Evolutionary conservation across 2,329 filamentous ascomycete genomes (phyloP).

Genomic region (Aquanectria penicillioides): DNA sequence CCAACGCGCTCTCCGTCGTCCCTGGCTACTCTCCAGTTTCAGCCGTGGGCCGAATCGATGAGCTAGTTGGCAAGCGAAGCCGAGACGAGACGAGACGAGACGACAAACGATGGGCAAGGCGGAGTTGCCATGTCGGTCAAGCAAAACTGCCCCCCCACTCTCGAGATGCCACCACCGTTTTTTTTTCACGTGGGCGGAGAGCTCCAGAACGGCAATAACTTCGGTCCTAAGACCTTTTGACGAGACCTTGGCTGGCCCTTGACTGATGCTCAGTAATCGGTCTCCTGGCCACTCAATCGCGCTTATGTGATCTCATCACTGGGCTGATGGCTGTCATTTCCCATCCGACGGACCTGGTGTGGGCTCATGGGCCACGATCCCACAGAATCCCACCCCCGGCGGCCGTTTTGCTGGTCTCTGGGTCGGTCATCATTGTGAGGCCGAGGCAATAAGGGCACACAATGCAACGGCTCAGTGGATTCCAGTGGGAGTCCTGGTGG

Average conservation of each 20-base stretch:
- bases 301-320: too few species aligned
- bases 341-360: not conserved
- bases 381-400: not conserved
- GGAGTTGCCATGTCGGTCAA: constrained; percentile 2
- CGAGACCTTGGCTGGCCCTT: too few species aligned
- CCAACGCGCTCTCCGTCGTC: too few species aligned
- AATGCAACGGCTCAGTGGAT: constrained; percentile 14
- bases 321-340: not conserved
- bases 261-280: too few species aligned
- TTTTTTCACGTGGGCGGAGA: not conserved
- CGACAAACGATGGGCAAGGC: too few species aligned
- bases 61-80: not conserved
- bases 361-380: not conserved
- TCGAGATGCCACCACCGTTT: not conserved
- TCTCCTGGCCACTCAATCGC: too few species aligned
- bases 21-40: not conserved
- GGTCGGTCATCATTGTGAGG: not conserved
- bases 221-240: not conserved
- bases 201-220: not conserved
- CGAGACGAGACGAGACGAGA: not conserved
- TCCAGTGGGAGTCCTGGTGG: not conserved
- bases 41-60: not conserved
- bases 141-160: not conserved
- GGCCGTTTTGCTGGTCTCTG: not conserved
- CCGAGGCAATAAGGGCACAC: not conserved